Evolutionary conservation across 331 rosid species (phyloP).

Genomic region (Quercus lobata): DNA sequence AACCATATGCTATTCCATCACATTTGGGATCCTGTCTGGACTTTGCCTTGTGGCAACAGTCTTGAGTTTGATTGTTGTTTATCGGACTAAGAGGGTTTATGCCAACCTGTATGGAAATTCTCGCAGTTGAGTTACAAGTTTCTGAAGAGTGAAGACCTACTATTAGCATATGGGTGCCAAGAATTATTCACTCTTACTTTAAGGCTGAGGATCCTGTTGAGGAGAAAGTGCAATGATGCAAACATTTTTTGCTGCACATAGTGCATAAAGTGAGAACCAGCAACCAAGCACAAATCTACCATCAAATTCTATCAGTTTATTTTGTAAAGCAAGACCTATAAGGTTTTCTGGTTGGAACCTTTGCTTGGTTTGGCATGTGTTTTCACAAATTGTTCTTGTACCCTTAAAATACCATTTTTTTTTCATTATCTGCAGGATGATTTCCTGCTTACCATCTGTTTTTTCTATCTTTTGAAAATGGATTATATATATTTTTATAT

Average conservation of each 20-base stretch:
- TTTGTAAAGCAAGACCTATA: background rate
- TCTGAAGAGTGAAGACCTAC: background rate
- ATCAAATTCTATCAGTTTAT: background rate
- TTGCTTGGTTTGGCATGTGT: background rate
- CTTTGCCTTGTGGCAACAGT: conserved; percentile 55
- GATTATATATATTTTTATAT: background rate
- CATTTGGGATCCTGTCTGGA: conserved; percentile 57
- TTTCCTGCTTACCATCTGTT: background rate
- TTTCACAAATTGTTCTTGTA: background rate
- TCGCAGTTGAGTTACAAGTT: conserved; percentile 9
- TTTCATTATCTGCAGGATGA: background rate
- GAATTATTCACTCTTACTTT: background rate
- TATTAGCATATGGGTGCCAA: background rate
- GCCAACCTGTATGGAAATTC: conserved; percentile 52
- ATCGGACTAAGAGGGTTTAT: conserved; percentile 66
- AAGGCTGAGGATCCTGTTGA: background rate
- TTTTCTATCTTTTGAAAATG: background rate
- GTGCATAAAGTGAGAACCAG: background rate
- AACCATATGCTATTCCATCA: conserved; percentile 60
- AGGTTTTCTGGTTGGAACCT: background rate
- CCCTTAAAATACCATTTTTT: background rate
- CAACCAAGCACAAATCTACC: background rate
- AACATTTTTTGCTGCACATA: background rate
- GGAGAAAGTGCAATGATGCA: background rate
- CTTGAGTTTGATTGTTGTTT: conserved; percentile 53